Conservation (phyloP, 1,284 basidiomycete genomes). For the Coriolopsis trogii region DNA sequence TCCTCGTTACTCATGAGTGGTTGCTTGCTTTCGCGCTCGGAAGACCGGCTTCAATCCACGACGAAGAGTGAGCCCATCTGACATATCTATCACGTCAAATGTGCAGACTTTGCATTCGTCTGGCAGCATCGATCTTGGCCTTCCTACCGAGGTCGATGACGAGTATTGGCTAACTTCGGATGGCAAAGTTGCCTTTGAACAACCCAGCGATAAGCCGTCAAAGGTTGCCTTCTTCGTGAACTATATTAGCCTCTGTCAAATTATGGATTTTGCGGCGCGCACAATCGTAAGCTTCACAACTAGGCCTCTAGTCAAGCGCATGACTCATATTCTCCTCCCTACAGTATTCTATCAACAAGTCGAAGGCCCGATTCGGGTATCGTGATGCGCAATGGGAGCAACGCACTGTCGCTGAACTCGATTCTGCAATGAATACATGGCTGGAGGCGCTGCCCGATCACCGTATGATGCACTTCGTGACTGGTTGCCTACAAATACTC, state of each 20-base stretch:
- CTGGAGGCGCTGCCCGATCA: conserved; percentile 58
- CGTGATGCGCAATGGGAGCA: conserved; percentile 54
- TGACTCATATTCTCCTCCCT: background rate
- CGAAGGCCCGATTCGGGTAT: conserved; percentile 44
- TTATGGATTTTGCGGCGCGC: background rate
- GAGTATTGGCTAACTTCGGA: conserved; percentile 58
- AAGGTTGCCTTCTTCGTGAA: conserved; percentile 41
- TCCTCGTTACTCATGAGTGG: conserved; percentile 63
- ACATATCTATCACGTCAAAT: too few species aligned
- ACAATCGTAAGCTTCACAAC: background rate
- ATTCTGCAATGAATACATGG: conserved; percentile 67
- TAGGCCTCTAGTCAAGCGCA: background rate
- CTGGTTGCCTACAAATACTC: background rate
- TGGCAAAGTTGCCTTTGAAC: conserved; percentile 42
- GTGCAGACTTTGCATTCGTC: too few species aligned
- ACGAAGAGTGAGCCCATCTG: conserved; percentile 86
- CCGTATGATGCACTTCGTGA: conserved; percentile 30
- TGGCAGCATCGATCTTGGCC: conserved; percentile 57
- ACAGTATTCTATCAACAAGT: conserved; percentile 62
- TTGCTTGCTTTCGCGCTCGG: conserved; percentile 71
- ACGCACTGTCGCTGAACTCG: conserved; percentile 57
- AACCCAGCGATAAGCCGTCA: conserved; percentile 49
- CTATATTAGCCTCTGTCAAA: background rate
- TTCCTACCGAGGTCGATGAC: conserved; percentile 63
- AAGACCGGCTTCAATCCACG: conserved; percentile 79